Conservation (phyloP, 2,329 filamentous ascomycete species). For the Ophidiomyces ophidiicola region DNA sequence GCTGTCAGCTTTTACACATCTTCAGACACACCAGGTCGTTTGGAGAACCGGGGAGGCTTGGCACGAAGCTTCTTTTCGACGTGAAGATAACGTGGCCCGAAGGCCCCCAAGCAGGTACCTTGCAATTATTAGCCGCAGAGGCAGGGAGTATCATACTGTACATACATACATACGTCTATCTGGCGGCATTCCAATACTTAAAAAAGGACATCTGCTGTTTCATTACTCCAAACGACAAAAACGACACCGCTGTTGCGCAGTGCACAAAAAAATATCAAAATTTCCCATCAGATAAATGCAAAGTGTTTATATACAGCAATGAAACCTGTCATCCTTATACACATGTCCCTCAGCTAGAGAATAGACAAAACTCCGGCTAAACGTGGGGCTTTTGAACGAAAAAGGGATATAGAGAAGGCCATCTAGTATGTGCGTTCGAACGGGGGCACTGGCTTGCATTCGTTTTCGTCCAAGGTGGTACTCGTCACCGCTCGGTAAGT, state of each 20-base stretch:
- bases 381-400: constrained; percentile 5
- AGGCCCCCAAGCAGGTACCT: no score
- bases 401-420: background rate
- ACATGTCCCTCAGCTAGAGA: constrained; percentile 5
- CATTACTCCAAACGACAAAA: no score
- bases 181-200: no score
- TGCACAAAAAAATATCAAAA: constrained; percentile 1
- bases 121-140: no score
- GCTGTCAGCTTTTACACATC: background rate
- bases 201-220: no score
- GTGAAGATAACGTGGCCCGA: no score
- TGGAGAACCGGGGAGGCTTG: no score
- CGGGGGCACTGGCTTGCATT: constrained; percentile 91
- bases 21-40: no score
- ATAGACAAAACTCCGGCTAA: constrained; percentile 7
- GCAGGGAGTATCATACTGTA: no score
- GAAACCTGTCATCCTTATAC: constrained; percentile 8
- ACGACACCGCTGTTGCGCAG: background rate
- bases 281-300: constrained; percentile 9
- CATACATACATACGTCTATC: no score
- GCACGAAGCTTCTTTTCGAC: constrained; percentile 3
- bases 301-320: constrained; percentile 11
- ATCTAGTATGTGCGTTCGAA: constrained; percentile 60
- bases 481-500: constrained; percentile 72
- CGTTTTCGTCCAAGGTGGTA: constrained; percentile 79